A percentile compares a stretch with the other conserved stretches of the same genome.
These are phyloP conservation scores for button mushroom (Agaricus bisporus) DNA, from an alignment of 768 basidiomycete species.

Conservation along the genomic window DNA sequence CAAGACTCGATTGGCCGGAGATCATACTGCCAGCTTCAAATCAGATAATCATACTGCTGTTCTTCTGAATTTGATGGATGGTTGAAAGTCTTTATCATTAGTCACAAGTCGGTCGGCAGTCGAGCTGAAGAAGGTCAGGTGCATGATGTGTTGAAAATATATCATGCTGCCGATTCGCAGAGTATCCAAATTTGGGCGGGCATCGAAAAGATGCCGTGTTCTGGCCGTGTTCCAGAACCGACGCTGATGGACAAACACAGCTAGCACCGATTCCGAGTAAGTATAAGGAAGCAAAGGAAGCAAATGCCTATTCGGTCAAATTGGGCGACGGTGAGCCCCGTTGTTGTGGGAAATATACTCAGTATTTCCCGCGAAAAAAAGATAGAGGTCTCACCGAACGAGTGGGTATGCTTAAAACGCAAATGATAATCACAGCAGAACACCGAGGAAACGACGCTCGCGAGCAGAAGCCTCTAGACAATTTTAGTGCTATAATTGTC, in stretches of 20 bases:
- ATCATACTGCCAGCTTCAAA: too few relatives aligned
- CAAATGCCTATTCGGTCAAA: too few relatives aligned
- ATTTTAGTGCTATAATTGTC: too few relatives aligned
- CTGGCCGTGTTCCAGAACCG: too few relatives aligned
- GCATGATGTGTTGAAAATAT: neutral
- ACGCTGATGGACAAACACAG: conserved; percentile 1
- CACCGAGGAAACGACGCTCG: neutral
- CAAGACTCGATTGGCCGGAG: too few relatives aligned
- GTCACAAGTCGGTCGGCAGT: neutral
- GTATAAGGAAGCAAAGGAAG: neutral
- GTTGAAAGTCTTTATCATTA: neutral
- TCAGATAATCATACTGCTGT: neutral
- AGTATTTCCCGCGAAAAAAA: too few relatives aligned
- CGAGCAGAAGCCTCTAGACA: neutral
- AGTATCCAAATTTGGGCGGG: neutral
- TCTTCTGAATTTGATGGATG: neutral
- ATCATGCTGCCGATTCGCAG: neutral
- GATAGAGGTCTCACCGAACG: too few relatives aligned
- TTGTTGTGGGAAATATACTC: too few relatives aligned
- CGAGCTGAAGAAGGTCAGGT: conserved; percentile 1
- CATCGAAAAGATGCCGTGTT: neutral
- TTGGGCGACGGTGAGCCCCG: too few relatives aligned
- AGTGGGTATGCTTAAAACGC: too few relatives aligned
- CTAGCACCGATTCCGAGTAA: neutral
- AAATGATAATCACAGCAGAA: neutral